Evolutionary conservation across 371 early-diverging fungal genomes (phyloP), one percentile per base, ranked within the genome.

Genomic region (Mucor sp.): DNA sequence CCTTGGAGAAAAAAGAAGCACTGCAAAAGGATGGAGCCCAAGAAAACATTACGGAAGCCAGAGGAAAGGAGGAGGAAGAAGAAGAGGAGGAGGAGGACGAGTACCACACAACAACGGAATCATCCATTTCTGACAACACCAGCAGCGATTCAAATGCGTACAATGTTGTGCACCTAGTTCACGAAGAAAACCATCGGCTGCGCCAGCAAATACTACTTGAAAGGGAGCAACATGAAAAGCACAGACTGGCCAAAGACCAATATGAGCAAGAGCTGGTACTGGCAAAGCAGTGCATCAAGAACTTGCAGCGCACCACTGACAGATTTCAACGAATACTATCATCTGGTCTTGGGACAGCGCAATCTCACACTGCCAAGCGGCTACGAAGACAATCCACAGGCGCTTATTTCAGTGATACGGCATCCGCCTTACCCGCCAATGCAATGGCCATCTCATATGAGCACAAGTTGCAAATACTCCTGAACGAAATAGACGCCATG

Each of bases 401-500:
- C 0, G 23, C 56, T 4, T 9, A 5, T 21, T 9, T 37, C 6
- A 21, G 8, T 37, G 14, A 37, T 27, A n/a, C n/a, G 2, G n/a
- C 15, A 15, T 32, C 14, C 27, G 0, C 28, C 3, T 9, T 15
- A 15, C 53, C 53, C 1, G 11, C 53, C 12, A 53, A 25, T 14
- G 15, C 53, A 14, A 30, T 44, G 33, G 19, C 28, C 4, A 6
- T 8, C 0, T 64, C 64, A 15, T 68, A 66, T 41, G 70, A 74
- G 23, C 58, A 33, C 9, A 74, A 70, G 28, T 33, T 74, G n/a
- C 62, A 67, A 44, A 70, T 74, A 0, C 30, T 74, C 3, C 58
- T 74, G 23, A 62, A 67, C n/a, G 74, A 74, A 47, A 65, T 74
- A 14, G 70, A 74, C n/a, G 67, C 74, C 2, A 74, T 74, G 74